phyloP scores from a whole-genome alignment of 768 basidiomycete genomes.

The Ephemerocybe angulata region DNA sequence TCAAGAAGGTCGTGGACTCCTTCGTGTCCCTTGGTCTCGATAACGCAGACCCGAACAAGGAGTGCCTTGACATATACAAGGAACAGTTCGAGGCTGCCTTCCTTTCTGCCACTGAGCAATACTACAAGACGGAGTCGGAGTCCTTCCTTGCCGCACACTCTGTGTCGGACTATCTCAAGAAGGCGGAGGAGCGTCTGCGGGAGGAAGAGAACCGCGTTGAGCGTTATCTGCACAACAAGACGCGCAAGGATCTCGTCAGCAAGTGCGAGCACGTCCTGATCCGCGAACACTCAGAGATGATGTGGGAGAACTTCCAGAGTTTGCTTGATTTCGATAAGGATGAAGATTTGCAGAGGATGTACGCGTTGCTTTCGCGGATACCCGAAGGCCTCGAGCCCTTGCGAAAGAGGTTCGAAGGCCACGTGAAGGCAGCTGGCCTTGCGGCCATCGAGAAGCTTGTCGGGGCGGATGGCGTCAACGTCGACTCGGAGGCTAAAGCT shows the following conservation, averaged over 20 bases:
- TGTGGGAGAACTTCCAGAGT: constrained; percentile 96
- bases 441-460: constrained; percentile 78
- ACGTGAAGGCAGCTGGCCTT: constrained; percentile 91
- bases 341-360: constrained; percentile 96
- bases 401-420: constrained; percentile 90
- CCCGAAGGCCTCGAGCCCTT: constrained; percentile 90
- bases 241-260: constrained; percentile 78
- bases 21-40: constrained; percentile 95
- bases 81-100: constrained; percentile 91
- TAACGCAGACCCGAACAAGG: constrained; percentile 86
- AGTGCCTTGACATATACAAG: constrained; percentile 92
- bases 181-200: constrained; percentile 87
- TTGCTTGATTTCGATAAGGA: constrained; percentile 93
- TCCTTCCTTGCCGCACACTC: constrained; percentile 89
- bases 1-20: constrained; percentile 97
- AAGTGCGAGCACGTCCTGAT: constrained; percentile 95
- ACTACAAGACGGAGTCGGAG: constrained; percentile 92
- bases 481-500: constrained; percentile 86
- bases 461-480: constrained; percentile 55
- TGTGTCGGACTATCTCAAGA: constrained; percentile 95
- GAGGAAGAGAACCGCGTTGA: constrained; percentile 98
- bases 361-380: constrained; percentile 89
- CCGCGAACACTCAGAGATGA: constrained; percentile 79
- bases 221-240: constrained; percentile 88
- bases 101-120: constrained; percentile 83